These are phyloP conservation scores for Lentinus tigrinus DNA, from an alignment of 768 basidiomycete genomes.

Conservation along the genomic window DNA sequence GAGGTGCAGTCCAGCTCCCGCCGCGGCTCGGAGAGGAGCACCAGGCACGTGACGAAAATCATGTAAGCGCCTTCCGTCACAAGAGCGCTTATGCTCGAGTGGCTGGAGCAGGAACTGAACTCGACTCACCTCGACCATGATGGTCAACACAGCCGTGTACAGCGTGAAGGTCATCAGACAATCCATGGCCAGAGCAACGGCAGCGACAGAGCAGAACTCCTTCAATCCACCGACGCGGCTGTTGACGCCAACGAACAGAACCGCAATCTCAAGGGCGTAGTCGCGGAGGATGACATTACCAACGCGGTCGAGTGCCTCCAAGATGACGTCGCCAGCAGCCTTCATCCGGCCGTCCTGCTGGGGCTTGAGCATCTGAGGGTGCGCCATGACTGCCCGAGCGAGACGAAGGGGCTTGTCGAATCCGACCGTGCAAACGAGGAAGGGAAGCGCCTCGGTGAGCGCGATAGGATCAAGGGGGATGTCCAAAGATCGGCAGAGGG, in stretches of 20 bases:
- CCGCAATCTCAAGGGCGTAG: constrained; percentile 89
- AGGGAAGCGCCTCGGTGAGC: constrained; percentile 93
- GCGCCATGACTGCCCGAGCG: constrained; percentile 84
- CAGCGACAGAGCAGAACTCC: constrained; percentile 95
- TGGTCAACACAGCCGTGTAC: constrained; percentile 81
- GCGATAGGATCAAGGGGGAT: constrained; percentile 92
- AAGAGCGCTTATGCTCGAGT: background rate
- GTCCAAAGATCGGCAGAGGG: constrained; percentile 69
- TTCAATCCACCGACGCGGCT: constrained; percentile 84
- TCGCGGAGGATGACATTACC: constrained; percentile 88
- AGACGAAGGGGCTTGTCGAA: constrained; percentile 97
- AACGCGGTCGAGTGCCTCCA: constrained; percentile 76
- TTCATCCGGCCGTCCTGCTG: constrained; percentile 50
- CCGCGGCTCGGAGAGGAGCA: background rate
- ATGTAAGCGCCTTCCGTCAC: background rate
- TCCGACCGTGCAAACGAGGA: constrained; percentile 95
- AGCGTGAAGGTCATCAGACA: constrained; percentile 89
- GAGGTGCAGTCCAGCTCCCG: background rate
- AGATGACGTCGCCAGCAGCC: constrained; percentile 80
- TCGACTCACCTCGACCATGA: constrained; percentile 87
- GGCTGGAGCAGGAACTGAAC: background rate
- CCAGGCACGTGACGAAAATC: background rate
- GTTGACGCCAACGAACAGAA: constrained; percentile 83
- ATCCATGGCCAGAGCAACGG: constrained; percentile 82
- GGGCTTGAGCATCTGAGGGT: constrained; percentile 52